Percentiles rank a stretch among this genome's conserved stretches.
These are phyloP conservation scores for California macrophylla DNA, from an alignment of 441 rosid genomes.

Conservation along the genomic window DNA sequence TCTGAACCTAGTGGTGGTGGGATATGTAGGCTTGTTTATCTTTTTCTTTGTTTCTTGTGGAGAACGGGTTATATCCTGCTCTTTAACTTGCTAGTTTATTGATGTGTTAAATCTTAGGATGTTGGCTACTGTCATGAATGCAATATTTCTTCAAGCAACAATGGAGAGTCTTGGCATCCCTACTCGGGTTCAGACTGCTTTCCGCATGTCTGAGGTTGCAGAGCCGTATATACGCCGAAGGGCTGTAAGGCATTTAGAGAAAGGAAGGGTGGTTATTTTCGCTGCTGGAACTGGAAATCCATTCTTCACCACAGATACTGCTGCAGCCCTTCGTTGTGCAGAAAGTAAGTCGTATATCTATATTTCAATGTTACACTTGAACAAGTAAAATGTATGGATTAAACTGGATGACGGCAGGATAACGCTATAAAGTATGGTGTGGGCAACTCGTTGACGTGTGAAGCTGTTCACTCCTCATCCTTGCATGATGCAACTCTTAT, in stretches of 20 bases:
- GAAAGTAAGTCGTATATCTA: conserved; percentile 47
- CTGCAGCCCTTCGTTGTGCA: conserved; percentile 90
- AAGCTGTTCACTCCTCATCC: too few species aligned
- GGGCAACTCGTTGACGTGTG: too few species aligned
- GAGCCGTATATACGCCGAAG: conserved; percentile 85
- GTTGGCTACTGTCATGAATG: conserved; percentile 94
- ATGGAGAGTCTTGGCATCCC: conserved; percentile 84
- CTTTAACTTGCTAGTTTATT: background rate
- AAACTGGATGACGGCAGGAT: too few species aligned
- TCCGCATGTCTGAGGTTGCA: conserved; percentile 91
- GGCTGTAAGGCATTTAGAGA: conserved; percentile 85
- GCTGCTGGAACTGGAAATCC: conserved; percentile 96
- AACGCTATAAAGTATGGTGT: too few species aligned
- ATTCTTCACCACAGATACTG: conserved; percentile 89
- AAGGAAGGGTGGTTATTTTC: conserved; percentile 87
- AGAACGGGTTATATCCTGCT: too few species aligned
- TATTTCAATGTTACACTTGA: background rate
- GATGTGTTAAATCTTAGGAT: conserved; percentile 35
- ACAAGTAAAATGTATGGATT: too few species aligned
- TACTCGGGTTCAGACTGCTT: conserved; percentile 62
- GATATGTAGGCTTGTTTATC: background rate
- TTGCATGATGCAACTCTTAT: too few species aligned
- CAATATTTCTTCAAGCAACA: conserved; percentile 86
- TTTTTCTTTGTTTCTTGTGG: background rate
- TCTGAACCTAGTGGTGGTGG: background rate